phyloP scores from a whole-genome alignment of 495 filamentous ascomycete species.

The Talaromyces liani region DNA sequence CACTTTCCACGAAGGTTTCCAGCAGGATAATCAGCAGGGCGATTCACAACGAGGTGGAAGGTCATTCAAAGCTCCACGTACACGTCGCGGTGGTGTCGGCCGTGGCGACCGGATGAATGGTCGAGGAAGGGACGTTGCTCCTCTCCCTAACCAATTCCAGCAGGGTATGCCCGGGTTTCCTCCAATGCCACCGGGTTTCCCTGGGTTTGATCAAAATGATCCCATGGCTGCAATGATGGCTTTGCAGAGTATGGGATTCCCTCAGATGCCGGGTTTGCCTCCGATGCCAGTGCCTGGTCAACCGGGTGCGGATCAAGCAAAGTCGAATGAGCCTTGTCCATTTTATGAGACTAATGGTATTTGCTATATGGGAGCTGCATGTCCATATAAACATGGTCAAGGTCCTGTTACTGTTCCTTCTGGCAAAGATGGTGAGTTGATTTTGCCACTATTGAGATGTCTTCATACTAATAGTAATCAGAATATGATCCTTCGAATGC shows the following conservation, averaged over 20 bases:
- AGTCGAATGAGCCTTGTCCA: slow-evolving; percentile 56
- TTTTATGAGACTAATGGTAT: slow-evolving; percentile 88
- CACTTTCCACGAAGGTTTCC: slow-evolving; percentile 49
- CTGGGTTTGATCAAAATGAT: slow-evolving; percentile 53
- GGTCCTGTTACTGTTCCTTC: slow-evolving; percentile 45
- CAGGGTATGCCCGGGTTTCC: slow-evolving; percentile 33
- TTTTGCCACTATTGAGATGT: neutral
- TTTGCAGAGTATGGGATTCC: slow-evolving; percentile 61
- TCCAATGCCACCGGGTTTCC: slow-evolving; percentile 41
- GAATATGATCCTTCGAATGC: slow-evolving; percentile 85
- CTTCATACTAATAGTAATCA: slow-evolving; percentile 23
- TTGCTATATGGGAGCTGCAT: slow-evolving; percentile 69
- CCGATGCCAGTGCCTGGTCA: slow-evolving; percentile 36
- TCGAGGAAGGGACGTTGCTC: slow-evolving; percentile 23
- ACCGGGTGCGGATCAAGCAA: slow-evolving; percentile 24
- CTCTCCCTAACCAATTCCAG: slow-evolving; percentile 22
- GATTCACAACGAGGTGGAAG: slow-evolving; percentile 42
- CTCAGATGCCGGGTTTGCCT: slow-evolving; percentile 47
- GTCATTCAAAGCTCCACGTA: slow-evolving; percentile 65
- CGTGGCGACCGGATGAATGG: slow-evolving; percentile 38
- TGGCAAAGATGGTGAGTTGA: slow-evolving; percentile 42
- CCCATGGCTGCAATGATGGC: slow-evolving; percentile 65
- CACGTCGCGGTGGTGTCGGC: slow-evolving; percentile 49
- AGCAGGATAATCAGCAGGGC: slow-evolving; percentile 39
- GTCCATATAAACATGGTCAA: slow-evolving; percentile 75